Evolutionary conservation across 148 eudicot genomes (phyloP).

Genomic region (Vaccinium corymbosum): DNA sequence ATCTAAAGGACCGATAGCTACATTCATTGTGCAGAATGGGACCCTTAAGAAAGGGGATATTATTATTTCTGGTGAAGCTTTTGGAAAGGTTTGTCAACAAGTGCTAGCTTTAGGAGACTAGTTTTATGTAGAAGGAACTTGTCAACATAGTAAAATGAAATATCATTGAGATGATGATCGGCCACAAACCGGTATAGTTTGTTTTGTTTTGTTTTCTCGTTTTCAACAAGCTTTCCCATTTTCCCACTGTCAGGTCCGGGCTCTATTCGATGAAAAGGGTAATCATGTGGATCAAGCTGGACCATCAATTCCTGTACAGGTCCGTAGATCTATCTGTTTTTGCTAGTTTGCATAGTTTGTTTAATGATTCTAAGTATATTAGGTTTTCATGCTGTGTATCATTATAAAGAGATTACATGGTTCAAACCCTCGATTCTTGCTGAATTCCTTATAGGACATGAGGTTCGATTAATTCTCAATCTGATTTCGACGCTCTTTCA

Average conservation of each 20-base stretch:
- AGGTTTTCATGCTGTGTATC: background rate
- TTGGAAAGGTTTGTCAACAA: constrained; percentile 74
- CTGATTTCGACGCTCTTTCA: background rate
- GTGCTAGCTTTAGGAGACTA: background rate
- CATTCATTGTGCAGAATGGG: constrained; percentile 97
- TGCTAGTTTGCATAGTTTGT: background rate
- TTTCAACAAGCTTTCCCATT: constrained; percentile 5
- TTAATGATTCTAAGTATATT: background rate
- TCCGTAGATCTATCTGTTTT: constrained; percentile 20
- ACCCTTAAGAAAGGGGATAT: constrained; percentile 82
- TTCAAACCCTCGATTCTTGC: background rate
- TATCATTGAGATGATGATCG: constrained; percentile 5
- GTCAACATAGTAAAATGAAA: background rate
- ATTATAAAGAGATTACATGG: background rate
- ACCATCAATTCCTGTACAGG: constrained; percentile 96
- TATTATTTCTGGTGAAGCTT: constrained; percentile 88
- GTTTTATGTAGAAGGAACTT: background rate
- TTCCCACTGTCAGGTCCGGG: constrained; percentile 58
- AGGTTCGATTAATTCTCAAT: background rate
- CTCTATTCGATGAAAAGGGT: constrained; percentile 87
- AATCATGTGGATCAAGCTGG: constrained; percentile 83
- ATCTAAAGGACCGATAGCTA: constrained; percentile 86
- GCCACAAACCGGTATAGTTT: background rate
- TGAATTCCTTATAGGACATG: background rate
- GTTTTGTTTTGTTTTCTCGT: background rate